Evolutionary conservation across 2,329 filamentous ascomycete species (phyloP).

Genomic region (Nigrograna mackinnonii): DNA sequence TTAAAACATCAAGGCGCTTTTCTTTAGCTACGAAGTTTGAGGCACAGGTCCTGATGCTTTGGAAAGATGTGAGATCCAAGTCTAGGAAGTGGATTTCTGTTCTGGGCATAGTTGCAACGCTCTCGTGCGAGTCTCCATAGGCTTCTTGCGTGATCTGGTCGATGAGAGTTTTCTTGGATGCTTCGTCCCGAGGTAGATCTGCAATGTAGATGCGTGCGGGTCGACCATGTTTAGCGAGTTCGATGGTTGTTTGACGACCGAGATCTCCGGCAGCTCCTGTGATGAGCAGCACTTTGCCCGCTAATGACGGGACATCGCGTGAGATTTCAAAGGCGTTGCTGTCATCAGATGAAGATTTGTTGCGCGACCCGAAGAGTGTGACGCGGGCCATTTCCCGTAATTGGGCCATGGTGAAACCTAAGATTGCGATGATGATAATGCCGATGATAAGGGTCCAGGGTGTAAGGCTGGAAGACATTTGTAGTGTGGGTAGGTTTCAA

Average conservation of each 20-base stretch:
- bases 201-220: conserved; percentile 11
- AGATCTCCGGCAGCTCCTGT: conserved; percentile 10
- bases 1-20: conserved; percentile 41
- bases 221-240: conserved; percentile 9
- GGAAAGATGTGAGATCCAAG: conserved; percentile 9
- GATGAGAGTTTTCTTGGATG: conserved; percentile 5
- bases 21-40: conserved; percentile 4
- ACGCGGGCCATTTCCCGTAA: conserved; percentile 12
- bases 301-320: conserved; percentile 10
- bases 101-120: background rate
- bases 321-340: conserved; percentile 3
- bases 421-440: conserved; percentile 4
- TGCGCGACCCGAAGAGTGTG: conserved; percentile 12
- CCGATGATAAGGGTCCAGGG: background rate
- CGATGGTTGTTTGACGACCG: conserved; percentile 7
- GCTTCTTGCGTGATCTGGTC: conserved; percentile 7
- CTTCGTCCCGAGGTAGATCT: conserved; percentile 7
- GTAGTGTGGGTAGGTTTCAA: too few relatives aligned
- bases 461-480: background rate
- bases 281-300: conserved; percentile 12
- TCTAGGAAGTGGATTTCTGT: conserved; percentile 10
- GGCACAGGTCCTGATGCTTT: conserved; percentile 5
- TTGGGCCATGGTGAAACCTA: conserved; percentile 7
- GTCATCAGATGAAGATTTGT: too few relatives aligned
- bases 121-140: conserved; percentile 1